phyloP scores from a whole-genome alignment of 2,329 filamentous ascomycete species.

The Davidsoniella neocaledoniae region DNA sequence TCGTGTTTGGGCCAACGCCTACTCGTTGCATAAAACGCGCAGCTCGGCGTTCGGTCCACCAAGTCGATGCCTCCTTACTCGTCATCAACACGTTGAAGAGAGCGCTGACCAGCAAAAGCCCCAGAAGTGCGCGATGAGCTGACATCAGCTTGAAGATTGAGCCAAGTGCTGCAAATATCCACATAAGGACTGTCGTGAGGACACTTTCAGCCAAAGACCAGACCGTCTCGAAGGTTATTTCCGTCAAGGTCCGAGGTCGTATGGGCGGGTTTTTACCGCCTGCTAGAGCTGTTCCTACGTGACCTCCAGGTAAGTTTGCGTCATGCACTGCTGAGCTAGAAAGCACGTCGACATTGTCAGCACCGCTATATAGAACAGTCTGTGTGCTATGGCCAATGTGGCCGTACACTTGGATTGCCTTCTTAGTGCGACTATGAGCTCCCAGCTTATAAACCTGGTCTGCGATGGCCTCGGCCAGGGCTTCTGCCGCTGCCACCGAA shows the following conservation, averaged over 20 bases:
- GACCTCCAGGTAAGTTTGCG: too few species aligned
- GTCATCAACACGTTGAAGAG: constrained; percentile 60
- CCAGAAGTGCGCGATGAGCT: constrained; percentile 59
- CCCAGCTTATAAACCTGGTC: constrained; percentile 64
- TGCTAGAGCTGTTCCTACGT: not conserved
- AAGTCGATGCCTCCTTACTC: constrained; percentile 54
- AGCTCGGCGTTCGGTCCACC: constrained; percentile 75
- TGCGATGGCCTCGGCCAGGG: constrained; percentile 57
- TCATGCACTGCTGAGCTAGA: not conserved
- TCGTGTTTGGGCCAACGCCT: constrained; percentile 59
- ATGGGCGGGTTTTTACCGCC: constrained; percentile 38
- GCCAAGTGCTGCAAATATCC: constrained; percentile 48
- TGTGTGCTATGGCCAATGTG: constrained; percentile 53
- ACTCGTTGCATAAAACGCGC: constrained; percentile 65
- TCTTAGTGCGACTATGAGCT: constrained; percentile 55
- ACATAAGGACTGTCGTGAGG: constrained; percentile 61
- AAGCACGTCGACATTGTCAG: constrained; percentile 16
- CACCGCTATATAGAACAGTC: constrained; percentile 42
- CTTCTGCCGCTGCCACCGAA: constrained; percentile 52
- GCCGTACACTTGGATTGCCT: constrained; percentile 66
- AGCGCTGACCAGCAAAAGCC: constrained; percentile 57
- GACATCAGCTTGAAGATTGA: constrained; percentile 51
- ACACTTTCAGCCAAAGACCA: constrained; percentile 61
- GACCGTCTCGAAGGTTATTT: constrained; percentile 55
- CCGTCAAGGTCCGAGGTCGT: constrained; percentile 43